Evolutionary conservation across 495 filamentous ascomycete genomes (phyloP).

Genomic region (Parmelia sp.): DNA sequence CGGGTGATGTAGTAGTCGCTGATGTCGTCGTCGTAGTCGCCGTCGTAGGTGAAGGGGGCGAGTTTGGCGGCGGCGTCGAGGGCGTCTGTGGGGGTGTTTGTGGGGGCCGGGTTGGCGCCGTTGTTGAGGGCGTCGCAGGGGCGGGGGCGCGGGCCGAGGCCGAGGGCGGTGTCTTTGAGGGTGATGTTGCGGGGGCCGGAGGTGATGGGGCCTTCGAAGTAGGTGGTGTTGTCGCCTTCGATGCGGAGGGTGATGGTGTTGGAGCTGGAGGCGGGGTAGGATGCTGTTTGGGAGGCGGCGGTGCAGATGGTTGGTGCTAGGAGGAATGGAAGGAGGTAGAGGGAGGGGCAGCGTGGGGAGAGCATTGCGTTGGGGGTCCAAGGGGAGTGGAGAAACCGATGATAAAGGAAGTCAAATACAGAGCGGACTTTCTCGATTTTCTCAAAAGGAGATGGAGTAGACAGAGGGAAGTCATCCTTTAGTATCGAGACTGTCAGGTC

Average conservation of each 20-base stretch:
- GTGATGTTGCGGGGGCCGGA: conserved; percentile 21
- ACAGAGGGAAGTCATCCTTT: not conserved
- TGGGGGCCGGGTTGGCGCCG: conserved; percentile 8
- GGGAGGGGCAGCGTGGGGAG: not conserved
- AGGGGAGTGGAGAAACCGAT: no score
- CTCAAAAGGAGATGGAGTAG: not conserved
- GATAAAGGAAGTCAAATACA: not conserved
- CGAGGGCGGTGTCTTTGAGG: not conserved
- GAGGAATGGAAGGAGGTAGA: not conserved
- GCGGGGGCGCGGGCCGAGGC: not conserved
- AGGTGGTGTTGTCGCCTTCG: conserved; percentile 9
- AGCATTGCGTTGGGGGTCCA: not conserved
- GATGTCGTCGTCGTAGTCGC: conserved; percentile 2
- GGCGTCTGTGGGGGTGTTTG: conserved; percentile 15
- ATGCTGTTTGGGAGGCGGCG: not conserved
- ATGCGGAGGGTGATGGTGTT: conserved; percentile 15
- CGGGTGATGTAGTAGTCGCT: conserved; percentile 17
- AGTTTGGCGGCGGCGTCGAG: conserved; percentile 18
- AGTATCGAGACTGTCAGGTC: not conserved
- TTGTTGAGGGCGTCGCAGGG: conserved; percentile 10
- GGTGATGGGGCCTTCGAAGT: conserved; percentile 21
- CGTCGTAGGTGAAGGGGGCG: conserved; percentile 14
- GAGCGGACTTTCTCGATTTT: not conserved
- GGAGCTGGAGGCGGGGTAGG: not conserved
- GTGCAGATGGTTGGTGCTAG: not conserved